These are phyloP conservation scores for Globisporangium okanoganense DNA, from an alignment of 352 stramenopile species.

Conservation along the genomic window DNA sequence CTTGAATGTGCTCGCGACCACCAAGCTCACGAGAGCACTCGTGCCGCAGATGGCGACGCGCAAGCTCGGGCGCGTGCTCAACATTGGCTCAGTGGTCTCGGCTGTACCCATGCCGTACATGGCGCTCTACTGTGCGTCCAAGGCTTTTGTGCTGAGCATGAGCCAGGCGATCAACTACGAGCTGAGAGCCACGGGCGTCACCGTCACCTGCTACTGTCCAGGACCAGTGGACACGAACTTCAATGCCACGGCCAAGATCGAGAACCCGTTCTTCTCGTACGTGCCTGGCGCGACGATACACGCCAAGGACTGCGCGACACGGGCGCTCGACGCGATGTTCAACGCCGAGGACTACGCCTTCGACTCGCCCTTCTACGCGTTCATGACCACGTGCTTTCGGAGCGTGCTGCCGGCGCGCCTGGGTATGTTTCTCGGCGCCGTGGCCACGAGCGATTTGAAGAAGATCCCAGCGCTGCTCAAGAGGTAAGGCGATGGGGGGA, in stretches of 20 bases:
- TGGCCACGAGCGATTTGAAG: slow-evolving; percentile 27
- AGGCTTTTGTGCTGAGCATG: slow-evolving; percentile 71
- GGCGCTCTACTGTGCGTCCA: slow-evolving; percentile 79
- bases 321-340: slow-evolving; percentile 62
- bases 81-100: slow-evolving; percentile 66
- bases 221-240: slow-evolving; percentile 78
- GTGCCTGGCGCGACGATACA: slow-evolving; percentile 27
- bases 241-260: slow-evolving; percentile 28
- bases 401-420: slow-evolving; percentile 35
- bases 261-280: slow-evolving; percentile 36
- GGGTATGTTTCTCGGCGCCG: slow-evolving; percentile 31
- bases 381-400: slow-evolving; percentile 27
- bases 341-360: slow-evolving; percentile 39
- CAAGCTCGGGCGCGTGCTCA: slow-evolving; percentile 69
- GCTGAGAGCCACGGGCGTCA: slow-evolving; percentile 64
- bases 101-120: slow-evolving; percentile 47
- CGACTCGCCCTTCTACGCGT: slow-evolving; percentile 39
- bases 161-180: slow-evolving; percentile 83
- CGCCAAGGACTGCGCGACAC: slow-evolving; percentile 35
- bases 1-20: slow-evolving; percentile 61
- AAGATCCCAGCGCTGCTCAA: slow-evolving; percentile 27
- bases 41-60: slow-evolving; percentile 72
- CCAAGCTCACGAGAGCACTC: slow-evolving; percentile 59
- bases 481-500: slow-evolving; percentile 1
- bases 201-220: slow-evolving; percentile 73